phyloP scores from a whole-genome alignment of 495 filamentous ascomycete genomes.

The Saxophila tyrrhenica region DNA sequence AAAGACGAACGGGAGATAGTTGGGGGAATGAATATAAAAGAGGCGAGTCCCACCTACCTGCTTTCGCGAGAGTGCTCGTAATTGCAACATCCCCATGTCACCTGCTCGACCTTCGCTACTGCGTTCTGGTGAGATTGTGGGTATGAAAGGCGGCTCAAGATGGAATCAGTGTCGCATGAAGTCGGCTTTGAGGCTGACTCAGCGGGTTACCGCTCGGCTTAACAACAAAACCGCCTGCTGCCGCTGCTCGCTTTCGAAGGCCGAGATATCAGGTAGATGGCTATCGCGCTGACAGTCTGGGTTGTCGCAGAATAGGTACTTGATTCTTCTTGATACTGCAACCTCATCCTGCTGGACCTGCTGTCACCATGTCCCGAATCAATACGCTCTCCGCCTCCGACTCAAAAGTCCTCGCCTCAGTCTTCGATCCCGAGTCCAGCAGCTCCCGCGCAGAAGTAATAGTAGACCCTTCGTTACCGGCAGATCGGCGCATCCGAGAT shows the following conservation, averaged over 20 bases:
- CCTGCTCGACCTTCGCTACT: background rate
- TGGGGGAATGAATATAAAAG: background rate
- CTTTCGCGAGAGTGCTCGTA: background rate
- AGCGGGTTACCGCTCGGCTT: background rate
- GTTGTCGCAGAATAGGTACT: background rate
- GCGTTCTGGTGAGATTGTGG: background rate
- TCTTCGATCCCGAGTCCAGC: conserved; percentile 68
- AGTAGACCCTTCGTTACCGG: conserved; percentile 46
- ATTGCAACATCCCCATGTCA: background rate
- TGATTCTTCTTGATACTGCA: background rate
- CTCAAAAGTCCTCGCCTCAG: conserved; percentile 57
- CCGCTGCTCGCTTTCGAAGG: background rate
- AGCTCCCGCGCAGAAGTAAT: conserved; percentile 28
- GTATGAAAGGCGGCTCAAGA: background rate
- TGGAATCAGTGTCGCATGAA: background rate
- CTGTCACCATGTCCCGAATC: conserved; percentile 32
- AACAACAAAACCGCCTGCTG: background rate
- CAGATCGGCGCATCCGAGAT: conserved; percentile 46
- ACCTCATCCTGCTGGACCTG: background rate
- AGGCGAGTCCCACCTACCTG: background rate
- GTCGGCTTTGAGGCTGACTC: background rate
- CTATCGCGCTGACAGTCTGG: background rate
- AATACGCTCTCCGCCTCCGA: conserved; percentile 60
- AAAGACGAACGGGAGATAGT: background rate
- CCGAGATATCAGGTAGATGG: background rate